Conservation (phyloP, 345 rosid species). For the Corymbia maculata region DNA sequence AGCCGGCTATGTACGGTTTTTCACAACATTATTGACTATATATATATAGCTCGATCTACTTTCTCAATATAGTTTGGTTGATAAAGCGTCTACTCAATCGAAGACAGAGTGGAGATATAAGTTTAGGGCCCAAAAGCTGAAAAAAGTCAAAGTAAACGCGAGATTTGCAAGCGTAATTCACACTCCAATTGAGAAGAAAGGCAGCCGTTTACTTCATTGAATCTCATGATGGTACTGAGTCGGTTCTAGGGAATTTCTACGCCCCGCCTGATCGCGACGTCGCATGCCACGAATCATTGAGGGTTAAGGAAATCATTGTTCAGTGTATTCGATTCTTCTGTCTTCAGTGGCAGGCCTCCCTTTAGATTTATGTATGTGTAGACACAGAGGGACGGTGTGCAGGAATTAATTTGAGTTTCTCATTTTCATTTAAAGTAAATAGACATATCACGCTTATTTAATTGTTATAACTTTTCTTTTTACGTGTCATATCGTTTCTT, state of each 20-base stretch:
- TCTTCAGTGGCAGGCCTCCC: neutral
- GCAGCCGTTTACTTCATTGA: neutral
- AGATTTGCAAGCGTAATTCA: neutral
- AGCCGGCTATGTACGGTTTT: neutral
- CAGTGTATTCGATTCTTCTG: neutral
- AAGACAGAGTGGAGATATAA: neutral
- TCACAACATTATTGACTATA: neutral
- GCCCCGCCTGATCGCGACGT: neutral
- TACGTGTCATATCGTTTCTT: no score
- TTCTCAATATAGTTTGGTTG: neutral
- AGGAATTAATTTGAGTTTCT: neutral
- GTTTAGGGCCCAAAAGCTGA: neutral
- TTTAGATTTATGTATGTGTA: neutral
- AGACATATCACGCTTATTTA: no score
- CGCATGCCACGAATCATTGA: neutral
- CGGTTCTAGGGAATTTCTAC: neutral
- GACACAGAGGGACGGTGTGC: neutral
- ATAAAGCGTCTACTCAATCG: neutral
- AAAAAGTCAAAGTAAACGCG: neutral
- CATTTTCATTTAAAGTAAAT: neutral
- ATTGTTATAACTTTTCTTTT: no score
- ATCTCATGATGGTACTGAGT: neutral
- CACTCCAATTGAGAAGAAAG: neutral
- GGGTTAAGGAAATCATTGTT: neutral
- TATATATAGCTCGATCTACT: neutral